Evolutionary conservation across 2,329 filamentous ascomycete species (phyloP), one percentile per base, ranked within the genome.

Genomic region (Penicillium hesseltinei): DNA sequence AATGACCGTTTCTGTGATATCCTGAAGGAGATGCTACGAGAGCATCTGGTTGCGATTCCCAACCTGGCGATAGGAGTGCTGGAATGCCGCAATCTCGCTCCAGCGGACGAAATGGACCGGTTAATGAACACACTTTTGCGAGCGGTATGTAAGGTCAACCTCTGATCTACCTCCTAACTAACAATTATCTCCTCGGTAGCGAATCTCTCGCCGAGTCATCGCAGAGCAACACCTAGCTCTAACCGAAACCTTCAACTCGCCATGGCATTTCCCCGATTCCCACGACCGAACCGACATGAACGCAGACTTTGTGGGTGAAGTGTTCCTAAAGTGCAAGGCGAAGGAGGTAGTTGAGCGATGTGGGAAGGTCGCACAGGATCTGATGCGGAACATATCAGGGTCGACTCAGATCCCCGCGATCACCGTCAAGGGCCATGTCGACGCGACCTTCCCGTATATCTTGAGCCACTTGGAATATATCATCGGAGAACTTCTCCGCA

Each of bases 381-480:
- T 97, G 51, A 88, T 91, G 56, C 84, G 84, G 60, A 84, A 87
- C 56, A 89, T 88, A 50, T 92, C 95, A 66, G 90, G 89, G 0
- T 81, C 87, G 1, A 81, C 87, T 54, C 78, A 82, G 50, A 83
- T 99, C 2, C 94, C 94, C 5, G 86, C 92, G 62, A 90, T 99
- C 74, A 85, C 83, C 46, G 82, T 99, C 56, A 84, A 89, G 61
- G 94, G 95, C 23, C 92, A 99, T 71, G 81, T 94, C 2, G 86
- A 90, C 31, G 92, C 92, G 5, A 96, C 88, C 33, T 99, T 99
- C 70, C 94, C 95, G 1, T 99, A 97, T 70, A 97, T 99, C 62
- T 84, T 96, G 51, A 94, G 88, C 70, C 94, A 97, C 72, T 84
- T 99, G 51, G 93, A 99, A 76, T 99, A 99, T 76, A 97, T 99